Evolutionary conservation across 78 protist genomes (phyloP), one percentile per base, ranked within the genome.

Genomic region (Ministeria vibrans): DNA sequence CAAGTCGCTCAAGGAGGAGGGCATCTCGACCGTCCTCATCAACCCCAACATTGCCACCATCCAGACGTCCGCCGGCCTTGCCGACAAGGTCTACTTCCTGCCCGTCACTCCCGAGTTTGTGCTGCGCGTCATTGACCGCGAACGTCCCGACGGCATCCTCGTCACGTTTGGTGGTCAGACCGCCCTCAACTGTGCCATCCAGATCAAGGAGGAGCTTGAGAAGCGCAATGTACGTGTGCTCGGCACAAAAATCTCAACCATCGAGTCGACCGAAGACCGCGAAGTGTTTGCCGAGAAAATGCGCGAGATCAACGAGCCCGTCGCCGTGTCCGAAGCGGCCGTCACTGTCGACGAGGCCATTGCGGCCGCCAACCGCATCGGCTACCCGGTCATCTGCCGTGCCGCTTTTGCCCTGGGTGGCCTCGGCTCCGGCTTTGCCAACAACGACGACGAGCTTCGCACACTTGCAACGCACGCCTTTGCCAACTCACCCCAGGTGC

Each of bases 41-140:
- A 96, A 96, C 87, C 96, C 99, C 51, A 96, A 96, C 77, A 94
- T 96, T 69, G 99, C 99, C 0, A 94, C 99, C 3, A 95, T 95
- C 27, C 99, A 96, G 88, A 95, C 98, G 2, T 78, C 89, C 68
- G 27, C 80, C 46, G 96, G 93, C 30, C 82, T 92, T 42, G 99
- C 99, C 13, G 87, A 83, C 76, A 82, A 86, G 66, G 92, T 92
- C 42, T 96, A 96, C 89, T 92, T 93, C 88, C 59, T 93, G 39
- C 99, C 99, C 53, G 96, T 96, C 49, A 93, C 88, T 18, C 90
- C 95, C 53, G 90, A 88, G 30, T 75, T 64, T 7, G 99, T 96
- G 41, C 62, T 68, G 68, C 77, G 92, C 76, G 94, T 96, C 46
- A 81, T 96, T 80, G 76, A 70, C 77, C 77, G 84, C 49, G 99